Evolutionary conservation across 805 yeast genomes (phyloP).

Genomic region (Metschnikowia dekortorum): DNA sequence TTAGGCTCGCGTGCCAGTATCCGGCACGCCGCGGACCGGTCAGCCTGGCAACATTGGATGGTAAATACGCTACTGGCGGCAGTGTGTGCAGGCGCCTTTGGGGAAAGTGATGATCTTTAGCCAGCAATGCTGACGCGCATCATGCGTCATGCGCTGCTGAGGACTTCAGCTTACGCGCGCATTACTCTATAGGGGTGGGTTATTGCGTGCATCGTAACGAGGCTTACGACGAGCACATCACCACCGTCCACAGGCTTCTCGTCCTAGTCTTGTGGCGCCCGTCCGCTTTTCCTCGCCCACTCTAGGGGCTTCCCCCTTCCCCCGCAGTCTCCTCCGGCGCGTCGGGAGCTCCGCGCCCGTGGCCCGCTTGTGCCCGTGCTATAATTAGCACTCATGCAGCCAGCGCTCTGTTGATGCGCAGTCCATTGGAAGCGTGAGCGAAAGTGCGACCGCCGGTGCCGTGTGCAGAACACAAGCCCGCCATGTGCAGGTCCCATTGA

Average conservation of each 20-base stretch:
- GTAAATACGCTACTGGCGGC: not conserved
- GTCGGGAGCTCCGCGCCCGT: too few relatives aligned
- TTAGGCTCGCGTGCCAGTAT: not conserved
- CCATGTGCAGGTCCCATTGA: not conserved
- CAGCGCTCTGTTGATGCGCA: constrained; percentile 1
- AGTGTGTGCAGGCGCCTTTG: not conserved
- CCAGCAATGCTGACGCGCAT: constrained; percentile 4
- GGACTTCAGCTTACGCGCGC: not conserved
- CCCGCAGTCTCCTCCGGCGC: too few relatives aligned
- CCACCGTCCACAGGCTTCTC: too few relatives aligned
- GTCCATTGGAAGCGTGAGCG: not conserved
- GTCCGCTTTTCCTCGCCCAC: too few relatives aligned
- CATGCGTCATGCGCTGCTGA: not conserved
- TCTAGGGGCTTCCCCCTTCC: too few relatives aligned
- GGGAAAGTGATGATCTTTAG: not conserved
- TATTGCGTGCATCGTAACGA: not conserved
- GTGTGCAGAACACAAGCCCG: not conserved
- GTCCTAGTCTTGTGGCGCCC: too few relatives aligned
- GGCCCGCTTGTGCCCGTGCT: not conserved
- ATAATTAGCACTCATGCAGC: not conserved
- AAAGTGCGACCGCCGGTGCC: not conserved
- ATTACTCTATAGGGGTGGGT: not conserved
- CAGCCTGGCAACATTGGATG: too few relatives aligned
- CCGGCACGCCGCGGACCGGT: too few relatives aligned
- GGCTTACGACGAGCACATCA: not conserved